Conservation (phyloP, 176 grass and related monocot species). For the Phoenix dactylifera region DNA sequence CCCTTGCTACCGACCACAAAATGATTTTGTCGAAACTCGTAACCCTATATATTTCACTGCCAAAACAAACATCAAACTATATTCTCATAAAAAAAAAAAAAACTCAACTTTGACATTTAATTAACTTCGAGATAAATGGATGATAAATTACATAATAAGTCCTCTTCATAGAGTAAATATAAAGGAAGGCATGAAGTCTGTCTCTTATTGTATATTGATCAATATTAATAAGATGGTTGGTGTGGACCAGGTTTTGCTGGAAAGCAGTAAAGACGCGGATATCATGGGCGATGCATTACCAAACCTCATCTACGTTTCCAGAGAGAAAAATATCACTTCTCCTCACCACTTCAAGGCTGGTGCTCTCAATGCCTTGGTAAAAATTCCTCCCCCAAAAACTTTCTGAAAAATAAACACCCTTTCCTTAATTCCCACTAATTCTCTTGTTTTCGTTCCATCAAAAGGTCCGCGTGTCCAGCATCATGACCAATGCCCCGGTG, state of each 20-base stretch:
- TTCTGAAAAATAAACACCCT: not conserved
- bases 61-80: too few species aligned
- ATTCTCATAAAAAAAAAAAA: too few species aligned
- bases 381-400: not conserved
- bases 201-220: not conserved
- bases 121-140: too few species aligned
- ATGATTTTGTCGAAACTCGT: too few species aligned
- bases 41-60: too few species aligned
- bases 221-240: not conserved
- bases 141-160: too few species aligned
- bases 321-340: slow-evolving; percentile 29
- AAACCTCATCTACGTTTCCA: slow-evolving; percentile 35
- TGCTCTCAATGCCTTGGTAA: slow-evolving; percentile 36
- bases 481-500: slow-evolving; percentile 28
- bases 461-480: slow-evolving; percentile 30
- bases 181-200: too few species aligned
- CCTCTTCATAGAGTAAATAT: too few species aligned
- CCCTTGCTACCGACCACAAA: too few species aligned
- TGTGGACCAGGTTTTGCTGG: slow-evolving; percentile 26
- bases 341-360: slow-evolving; percentile 43
- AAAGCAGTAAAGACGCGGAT: slow-evolving; percentile 26
- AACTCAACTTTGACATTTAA: too few species aligned
- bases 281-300: slow-evolving; percentile 20
- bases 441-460: not conserved
- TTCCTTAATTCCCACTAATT: too few species aligned